Percentiles rank a stretch among this genome's conserved stretches.
Conservation (phyloP, 225 moss, liverwort and hornwort species). For the Bryum argenteum region DNA sequence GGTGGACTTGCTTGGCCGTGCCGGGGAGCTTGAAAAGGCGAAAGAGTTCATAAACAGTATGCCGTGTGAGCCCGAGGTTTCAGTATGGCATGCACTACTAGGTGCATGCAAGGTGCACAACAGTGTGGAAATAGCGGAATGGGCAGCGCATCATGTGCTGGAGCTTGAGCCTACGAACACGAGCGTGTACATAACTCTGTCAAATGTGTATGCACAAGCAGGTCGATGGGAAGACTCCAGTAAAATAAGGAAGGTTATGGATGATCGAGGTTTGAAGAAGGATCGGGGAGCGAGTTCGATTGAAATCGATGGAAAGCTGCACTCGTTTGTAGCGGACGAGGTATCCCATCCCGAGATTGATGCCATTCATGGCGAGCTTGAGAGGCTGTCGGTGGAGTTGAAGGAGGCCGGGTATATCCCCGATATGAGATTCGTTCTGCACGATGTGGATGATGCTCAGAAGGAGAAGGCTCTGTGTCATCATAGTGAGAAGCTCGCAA, state of each 20-base stretch:
- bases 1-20: constrained; percentile 54
- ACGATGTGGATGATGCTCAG: constrained; percentile 51
- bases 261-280: constrained; percentile 46
- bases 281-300: constrained; percentile 42
- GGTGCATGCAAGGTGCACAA: constrained; percentile 41
- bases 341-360: constrained; percentile 40
- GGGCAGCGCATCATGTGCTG: constrained; percentile 43
- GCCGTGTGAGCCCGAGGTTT: constrained; percentile 41
- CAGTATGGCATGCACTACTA: constrained; percentile 47
- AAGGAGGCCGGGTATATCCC: constrained; percentile 49
- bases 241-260: constrained; percentile 54
- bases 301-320: constrained; percentile 38
- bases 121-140: constrained; percentile 38
- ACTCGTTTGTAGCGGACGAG: constrained; percentile 43
- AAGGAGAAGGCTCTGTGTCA: constrained; percentile 48
- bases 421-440: constrained; percentile 54
- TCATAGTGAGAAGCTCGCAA: constrained; percentile 64
- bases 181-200: constrained; percentile 45
- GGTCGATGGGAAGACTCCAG: constrained; percentile 50
- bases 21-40: constrained; percentile 41
- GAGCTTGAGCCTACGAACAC: constrained; percentile 32
- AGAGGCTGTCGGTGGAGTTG: constrained; percentile 28
- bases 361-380: constrained; percentile 46
- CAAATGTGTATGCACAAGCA: constrained; percentile 54
- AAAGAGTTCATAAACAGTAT: constrained; percentile 40